Percentiles rank a stretch among this genome's conserved stretches.
These are phyloP conservation scores for Akanthomyces uredinophilus DNA, from an alignment of 2,329 filamentous ascomycete genomes.

Conservation along the genomic window DNA sequence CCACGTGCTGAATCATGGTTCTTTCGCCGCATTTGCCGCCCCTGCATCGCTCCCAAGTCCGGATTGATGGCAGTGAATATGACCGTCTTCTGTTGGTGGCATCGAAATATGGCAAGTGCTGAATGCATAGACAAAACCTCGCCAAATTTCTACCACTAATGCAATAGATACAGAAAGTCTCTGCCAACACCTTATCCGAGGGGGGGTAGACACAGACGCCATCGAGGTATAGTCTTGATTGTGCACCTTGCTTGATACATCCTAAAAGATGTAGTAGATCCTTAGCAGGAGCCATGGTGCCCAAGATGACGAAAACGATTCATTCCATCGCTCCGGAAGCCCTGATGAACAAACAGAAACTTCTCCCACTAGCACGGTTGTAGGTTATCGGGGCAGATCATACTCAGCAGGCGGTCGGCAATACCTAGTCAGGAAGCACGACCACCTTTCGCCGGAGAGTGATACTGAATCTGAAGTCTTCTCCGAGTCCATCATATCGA, in stretches of 20 bases:
- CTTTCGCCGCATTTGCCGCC: background rate
- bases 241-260: background rate
- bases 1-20: background rate
- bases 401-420: background rate
- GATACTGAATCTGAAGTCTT: constrained; percentile 6
- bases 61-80: constrained; percentile 10
- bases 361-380: background rate
- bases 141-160: background rate
- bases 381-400: constrained; percentile 3
- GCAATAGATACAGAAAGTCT: constrained; percentile 35
- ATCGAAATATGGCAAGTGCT: constrained; percentile 11
- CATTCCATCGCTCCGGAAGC: background rate
- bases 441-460: background rate
- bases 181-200: constrained; percentile 42
- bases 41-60: constrained; percentile 5
- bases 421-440: background rate
- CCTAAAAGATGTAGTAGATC: constrained; percentile 12
- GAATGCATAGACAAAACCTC: background rate
- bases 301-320: background rate
- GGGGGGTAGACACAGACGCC: constrained; percentile 43
- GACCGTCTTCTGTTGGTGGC: constrained; percentile 3
- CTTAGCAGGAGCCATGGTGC: background rate
- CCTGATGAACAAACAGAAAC: background rate
- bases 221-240: constrained; percentile 36
- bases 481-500: background rate